phyloP scores from a whole-genome alignment of 2,329 filamentous ascomycete species.

The Arthrinium phaeospermum region DNA sequence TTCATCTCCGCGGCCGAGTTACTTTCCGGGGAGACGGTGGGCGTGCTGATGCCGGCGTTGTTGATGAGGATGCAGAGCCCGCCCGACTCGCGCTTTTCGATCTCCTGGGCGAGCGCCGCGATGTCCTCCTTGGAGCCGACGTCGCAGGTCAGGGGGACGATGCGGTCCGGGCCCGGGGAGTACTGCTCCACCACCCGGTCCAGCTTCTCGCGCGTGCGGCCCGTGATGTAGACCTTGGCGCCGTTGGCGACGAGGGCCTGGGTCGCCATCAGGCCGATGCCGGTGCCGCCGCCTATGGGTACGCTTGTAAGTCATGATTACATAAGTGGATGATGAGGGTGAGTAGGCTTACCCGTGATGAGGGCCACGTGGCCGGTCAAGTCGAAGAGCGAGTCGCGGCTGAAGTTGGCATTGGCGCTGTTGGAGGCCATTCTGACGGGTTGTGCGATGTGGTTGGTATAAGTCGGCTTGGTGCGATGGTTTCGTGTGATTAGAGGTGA shows the following conservation, averaged over 20 bases:
- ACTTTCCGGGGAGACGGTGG: conserved; percentile 58
- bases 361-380: conserved; percentile 51
- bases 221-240: conserved; percentile 73
- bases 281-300: conserved; percentile 56
- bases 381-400: conserved; percentile 47
- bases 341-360: conserved; percentile 45
- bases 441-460: neutral
- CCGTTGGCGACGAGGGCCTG: conserved; percentile 71
- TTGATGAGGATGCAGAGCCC: conserved; percentile 71
- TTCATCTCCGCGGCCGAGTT: conserved; percentile 57
- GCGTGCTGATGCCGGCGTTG: conserved; percentile 69
- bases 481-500: neutral
- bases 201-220: conserved; percentile 67
- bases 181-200: conserved; percentile 64
- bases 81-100: conserved; percentile 56
- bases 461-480: neutral
- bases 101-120: conserved; percentile 61
- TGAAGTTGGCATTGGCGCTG: conserved; percentile 38
- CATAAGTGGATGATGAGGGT: neutral
- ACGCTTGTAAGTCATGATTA: neutral
- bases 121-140: conserved; percentile 67
- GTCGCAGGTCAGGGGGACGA: conserved; percentile 66
- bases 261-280: conserved; percentile 72
- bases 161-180: conserved; percentile 58
- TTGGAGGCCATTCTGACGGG: conserved; percentile 34